A percentile compares a stretch with the other conserved stretches of the same genome.
phyloP scores from a whole-genome alignment of 495 filamentous ascomycete genomes.

The Podospora pseudoanserina region DNA sequence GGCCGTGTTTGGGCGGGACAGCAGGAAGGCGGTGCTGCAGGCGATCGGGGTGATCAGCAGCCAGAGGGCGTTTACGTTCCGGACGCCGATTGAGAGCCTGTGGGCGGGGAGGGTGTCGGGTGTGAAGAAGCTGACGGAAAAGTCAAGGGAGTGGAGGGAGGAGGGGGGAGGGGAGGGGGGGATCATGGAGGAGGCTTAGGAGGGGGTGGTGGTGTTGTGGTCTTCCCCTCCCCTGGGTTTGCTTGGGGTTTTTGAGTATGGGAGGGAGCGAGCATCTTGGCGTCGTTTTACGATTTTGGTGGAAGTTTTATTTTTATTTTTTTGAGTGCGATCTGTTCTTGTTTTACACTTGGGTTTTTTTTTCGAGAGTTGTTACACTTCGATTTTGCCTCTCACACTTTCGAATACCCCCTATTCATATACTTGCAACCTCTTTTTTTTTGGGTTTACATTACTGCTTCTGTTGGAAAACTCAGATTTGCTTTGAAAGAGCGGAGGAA shows the following conservation, averaged over 20 bases:
- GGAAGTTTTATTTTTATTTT: not conserved
- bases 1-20: conserved; percentile 91
- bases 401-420: not conserved
- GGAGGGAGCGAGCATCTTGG: not conserved
- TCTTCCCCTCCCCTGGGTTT: not conserved
- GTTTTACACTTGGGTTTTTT: not conserved
- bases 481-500: no score
- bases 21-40: conserved; percentile 91
- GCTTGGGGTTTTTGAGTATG: not conserved
- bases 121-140: conserved; percentile 70
- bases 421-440: not conserved
- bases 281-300: no score
- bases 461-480: not conserved
- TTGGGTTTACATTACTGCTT: not conserved
- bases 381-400: not conserved
- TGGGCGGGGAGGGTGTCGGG: conserved; percentile 80
- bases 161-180: conserved; percentile 73
- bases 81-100: conserved; percentile 76
- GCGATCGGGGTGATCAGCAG: conserved; percentile 94
- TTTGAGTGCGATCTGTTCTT: not conserved
- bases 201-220: conserved; percentile 10
- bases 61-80: conserved; percentile 91
- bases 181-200: conserved; percentile 66
- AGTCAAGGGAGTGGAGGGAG: conserved; percentile 81
- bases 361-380: not conserved